These are phyloP conservation scores for Bryopsis sp. DNA, from an alignment of 139 green algal species.

Conservation along the genomic window DNA sequence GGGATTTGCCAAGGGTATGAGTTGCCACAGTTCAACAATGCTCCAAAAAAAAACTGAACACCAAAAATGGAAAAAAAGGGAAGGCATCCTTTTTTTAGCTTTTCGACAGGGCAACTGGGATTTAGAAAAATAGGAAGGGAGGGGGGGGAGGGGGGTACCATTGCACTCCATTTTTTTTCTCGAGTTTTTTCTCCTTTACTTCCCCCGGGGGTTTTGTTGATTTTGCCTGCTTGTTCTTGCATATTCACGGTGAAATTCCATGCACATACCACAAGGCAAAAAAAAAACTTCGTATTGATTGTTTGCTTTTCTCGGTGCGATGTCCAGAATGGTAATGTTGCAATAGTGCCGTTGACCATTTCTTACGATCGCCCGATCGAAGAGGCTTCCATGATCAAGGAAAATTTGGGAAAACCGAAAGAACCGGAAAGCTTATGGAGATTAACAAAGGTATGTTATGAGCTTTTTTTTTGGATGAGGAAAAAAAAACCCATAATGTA, in stretches of 20 bases:
- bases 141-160: no score
- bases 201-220: no score
- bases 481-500: background rate
- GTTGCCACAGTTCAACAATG: no score
- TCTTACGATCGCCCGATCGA: slow-evolving; percentile 32
- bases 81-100: no score
- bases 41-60: no score
- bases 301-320: background rate
- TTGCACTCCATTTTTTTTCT: no score
- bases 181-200: no score
- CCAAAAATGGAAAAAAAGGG: no score
- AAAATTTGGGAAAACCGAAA: slow-evolving; percentile 29
- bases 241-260: background rate
- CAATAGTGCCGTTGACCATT: slow-evolving; percentile 31
- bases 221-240: no score
- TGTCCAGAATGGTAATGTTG: slow-evolving; percentile 18
- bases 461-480: slow-evolving; percentile 3
- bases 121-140: no score
- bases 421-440: slow-evolving; percentile 20
- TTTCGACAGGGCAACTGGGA: no score
- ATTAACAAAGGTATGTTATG: slow-evolving; percentile 19
- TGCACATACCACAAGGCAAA: background rate
- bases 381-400: slow-evolving; percentile 23
- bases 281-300: no score
- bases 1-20: slow-evolving; percentile 3